Evolutionary conservation across 768 basidiomycete genomes (phyloP).

Genomic region (Crepidotus variabilis): DNA sequence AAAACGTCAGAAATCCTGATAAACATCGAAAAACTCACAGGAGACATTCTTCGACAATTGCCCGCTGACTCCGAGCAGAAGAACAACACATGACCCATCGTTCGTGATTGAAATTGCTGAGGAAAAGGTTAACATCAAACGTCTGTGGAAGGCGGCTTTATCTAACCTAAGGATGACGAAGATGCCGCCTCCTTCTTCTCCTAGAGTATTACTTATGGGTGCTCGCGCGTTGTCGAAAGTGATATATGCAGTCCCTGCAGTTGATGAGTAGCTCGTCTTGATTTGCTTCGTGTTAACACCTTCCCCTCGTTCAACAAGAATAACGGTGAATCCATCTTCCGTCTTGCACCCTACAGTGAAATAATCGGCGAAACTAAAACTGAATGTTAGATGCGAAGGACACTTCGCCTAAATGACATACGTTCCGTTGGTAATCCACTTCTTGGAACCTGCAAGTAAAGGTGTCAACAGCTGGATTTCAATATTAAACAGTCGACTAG

Average conservation of each 20-base stretch:
- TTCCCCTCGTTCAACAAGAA: conserved; percentile 63
- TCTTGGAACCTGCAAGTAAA: conserved; percentile 50
- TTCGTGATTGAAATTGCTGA: conserved; percentile 91
- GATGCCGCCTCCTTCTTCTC: conserved; percentile 38
- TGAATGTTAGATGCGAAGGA: background rate
- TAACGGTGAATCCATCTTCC: conserved; percentile 71
- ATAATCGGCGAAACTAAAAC: conserved; percentile 44
- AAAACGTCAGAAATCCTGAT: background rate
- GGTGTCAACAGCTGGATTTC: conserved; percentile 9
- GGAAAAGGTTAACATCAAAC: background rate
- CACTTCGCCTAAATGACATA: conserved; percentile 16
- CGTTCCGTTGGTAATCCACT: conserved; percentile 83
- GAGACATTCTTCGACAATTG: conserved; percentile 74
- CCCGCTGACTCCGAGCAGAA: conserved; percentile 52
- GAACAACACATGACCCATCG: conserved; percentile 87
- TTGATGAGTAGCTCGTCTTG: conserved; percentile 71
- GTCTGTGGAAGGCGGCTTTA: background rate
- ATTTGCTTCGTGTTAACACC: conserved; percentile 76
- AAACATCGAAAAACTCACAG: conserved; percentile 40
- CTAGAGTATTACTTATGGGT: conserved; percentile 81
- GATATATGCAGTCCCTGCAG: conserved; percentile 84
- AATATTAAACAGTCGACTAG: conserved; percentile 15
- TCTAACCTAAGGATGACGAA: conserved; percentile 32
- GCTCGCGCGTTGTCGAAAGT: conserved; percentile 85
- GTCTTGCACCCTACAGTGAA: conserved; percentile 77